These are phyloP conservation scores for Leersia perrieri DNA, from an alignment of 176 grass and related monocot species.

Conservation along the genomic window DNA sequence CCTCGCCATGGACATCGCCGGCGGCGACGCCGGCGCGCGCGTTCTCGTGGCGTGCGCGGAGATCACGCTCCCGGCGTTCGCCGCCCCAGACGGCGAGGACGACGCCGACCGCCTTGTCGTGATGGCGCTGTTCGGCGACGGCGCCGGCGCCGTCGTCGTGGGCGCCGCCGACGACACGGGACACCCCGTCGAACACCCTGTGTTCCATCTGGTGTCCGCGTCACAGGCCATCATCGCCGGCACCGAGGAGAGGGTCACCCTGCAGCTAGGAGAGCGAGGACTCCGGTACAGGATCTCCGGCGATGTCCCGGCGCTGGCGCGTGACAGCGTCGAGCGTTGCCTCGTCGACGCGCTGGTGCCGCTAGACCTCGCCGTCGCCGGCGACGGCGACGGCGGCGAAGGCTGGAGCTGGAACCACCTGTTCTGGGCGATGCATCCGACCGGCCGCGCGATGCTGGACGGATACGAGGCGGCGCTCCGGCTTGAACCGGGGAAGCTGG, in stretches of 20 bases:
- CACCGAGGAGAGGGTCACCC: constrained; percentile 1
- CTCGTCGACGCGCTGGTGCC: constrained; percentile 25
- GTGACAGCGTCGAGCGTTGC: constrained; percentile 44
- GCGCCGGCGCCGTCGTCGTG: constrained; percentile 44
- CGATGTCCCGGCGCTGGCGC: constrained; percentile 23
- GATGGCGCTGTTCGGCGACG: constrained; percentile 49
- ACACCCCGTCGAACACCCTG: neutral
- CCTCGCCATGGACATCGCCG: constrained; percentile 57
- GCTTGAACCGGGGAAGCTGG: constrained; percentile 34
- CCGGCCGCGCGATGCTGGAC: constrained; percentile 34
- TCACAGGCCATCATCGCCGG: constrained; percentile 29
- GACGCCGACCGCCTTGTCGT: constrained; percentile 11
- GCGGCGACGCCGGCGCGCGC: constrained; percentile 44
- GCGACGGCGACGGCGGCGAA: too few relatives aligned
- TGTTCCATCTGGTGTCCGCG: constrained; percentile 30
- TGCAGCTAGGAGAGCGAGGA: neutral
- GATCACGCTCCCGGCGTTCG: neutral
- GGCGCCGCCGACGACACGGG: constrained; percentile 43
- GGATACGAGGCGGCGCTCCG: constrained; percentile 24
- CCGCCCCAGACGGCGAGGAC: neutral
- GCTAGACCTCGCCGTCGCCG: neutral
- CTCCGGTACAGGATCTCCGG: neutral
- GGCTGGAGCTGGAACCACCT: constrained; percentile 42
- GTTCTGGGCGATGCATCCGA: constrained; percentile 58
- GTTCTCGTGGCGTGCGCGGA: constrained; percentile 47